Evolutionary conservation across 495 filamentous ascomycete species (phyloP), one percentile per base, ranked within the genome.

Genomic region (Astrothelium subdiscretum): DNA sequence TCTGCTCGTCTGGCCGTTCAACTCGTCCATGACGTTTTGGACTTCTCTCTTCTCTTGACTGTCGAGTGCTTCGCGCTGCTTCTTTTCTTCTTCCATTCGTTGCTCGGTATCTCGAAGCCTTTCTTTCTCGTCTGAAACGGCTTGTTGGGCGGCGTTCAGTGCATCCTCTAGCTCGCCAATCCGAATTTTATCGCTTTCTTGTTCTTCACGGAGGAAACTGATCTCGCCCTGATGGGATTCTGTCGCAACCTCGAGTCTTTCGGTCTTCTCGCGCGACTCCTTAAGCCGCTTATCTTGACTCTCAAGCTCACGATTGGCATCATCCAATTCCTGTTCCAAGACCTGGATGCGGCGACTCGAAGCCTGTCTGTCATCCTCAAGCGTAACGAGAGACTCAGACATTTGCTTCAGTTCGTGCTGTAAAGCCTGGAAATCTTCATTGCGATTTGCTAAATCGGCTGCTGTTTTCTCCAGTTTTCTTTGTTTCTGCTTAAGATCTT

Each of bases 111-210:
- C 91, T 44, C 81, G 79, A 32, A 83, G 79, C 54, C 87, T 85
- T 57, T 96, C 92, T 69, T 84, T 86, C 69, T 97, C 91, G 54
- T 90, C 91, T 42, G 85, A 80, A 31, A 96, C 75, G 32, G 76
- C 81, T 65, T 86, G 80, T 70, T 90, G 83, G 61, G 85, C 81
- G 38, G 83, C 85, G 71, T 89, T 88, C 15, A 96, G 76, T 26
- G 85, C 82, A 11, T 87, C 86, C 68, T 96, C 90, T 3, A 97
- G 78, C 66, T 97, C 89, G 24, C 94, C 91, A 66, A 97, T 98
- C 72, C 90, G 90, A 70, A 98, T 97, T 81, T 97, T 98, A 73
- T 98, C 95, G 38, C 82, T 85, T 73, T 98, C 94, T 77, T 97
- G 94, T 76, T 98, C 94, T 69, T 98, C 95, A 5, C 95, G 85